Evolutionary conservation across 352 stramenopile genomes (phyloP).

Genomic region (Globisporangium radiosum): DNA sequence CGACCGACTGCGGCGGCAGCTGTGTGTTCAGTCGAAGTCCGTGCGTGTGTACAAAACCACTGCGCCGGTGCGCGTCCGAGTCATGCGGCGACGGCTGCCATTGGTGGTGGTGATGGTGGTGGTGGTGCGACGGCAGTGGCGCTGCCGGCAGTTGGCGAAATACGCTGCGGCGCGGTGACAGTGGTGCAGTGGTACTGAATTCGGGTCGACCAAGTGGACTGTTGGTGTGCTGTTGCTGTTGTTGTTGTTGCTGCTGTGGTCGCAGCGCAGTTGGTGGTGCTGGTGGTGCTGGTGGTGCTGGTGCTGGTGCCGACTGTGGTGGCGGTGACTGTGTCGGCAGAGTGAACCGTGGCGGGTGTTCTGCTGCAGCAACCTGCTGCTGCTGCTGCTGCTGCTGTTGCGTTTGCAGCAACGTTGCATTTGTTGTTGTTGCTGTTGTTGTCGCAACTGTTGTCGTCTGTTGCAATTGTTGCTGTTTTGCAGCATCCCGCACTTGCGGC

Average conservation of each 20-base stretch:
- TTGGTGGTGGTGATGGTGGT: not conserved
- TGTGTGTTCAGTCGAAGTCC: constrained; percentile 5
- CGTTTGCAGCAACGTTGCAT: not conserved
- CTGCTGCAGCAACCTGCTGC: not conserved
- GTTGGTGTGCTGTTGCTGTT: constrained; percentile 5
- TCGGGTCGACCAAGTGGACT: constrained; percentile 4
- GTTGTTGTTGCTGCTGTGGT: constrained; percentile 10
- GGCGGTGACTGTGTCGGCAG: too few species aligned
- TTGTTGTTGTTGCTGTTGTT: too few species aligned
- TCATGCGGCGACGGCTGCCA: constrained; percentile 3
- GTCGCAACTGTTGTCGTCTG: too few species aligned
- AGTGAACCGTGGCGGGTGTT: too few species aligned
- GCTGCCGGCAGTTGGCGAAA: constrained; percentile 6
- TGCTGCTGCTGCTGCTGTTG: constrained; percentile 1
- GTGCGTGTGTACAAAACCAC: not conserved
- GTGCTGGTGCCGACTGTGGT: not conserved
- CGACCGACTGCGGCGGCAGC: not conserved
- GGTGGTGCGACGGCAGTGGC: not conserved
- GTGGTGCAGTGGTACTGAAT: constrained; percentile 1
- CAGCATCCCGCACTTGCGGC: too few species aligned
- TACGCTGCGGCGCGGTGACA: constrained; percentile 16
- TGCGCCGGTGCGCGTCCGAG: constrained; percentile 10
- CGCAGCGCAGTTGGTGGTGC: not conserved
- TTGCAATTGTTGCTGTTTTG: too few species aligned
- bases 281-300: not conserved